phyloP scores from a whole-genome alignment of 768 basidiomycete species.

The Infundibulicybe gibba region DNA sequence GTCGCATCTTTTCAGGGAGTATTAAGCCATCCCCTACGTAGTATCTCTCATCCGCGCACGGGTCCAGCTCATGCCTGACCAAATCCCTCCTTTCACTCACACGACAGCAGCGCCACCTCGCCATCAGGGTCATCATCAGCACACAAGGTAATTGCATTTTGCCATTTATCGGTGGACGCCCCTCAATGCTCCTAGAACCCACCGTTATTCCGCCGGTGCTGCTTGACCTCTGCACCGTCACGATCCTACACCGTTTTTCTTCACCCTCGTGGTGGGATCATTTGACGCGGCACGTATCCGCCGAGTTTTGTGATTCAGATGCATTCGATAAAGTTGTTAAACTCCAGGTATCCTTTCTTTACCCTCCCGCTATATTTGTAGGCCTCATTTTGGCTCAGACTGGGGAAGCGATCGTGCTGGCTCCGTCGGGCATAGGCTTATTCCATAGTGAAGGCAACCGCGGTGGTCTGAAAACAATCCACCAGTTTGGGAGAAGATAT shows the following conservation, averaged over 20 bases:
- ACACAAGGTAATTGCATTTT: constrained; percentile 51
- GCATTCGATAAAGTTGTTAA: constrained; percentile 66
- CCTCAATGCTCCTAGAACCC: constrained; percentile 43
- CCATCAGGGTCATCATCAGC: constrained; percentile 70
- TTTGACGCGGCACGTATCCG: constrained; percentile 61
- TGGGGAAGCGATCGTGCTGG: constrained; percentile 66
- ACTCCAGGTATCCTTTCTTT: constrained; percentile 44
- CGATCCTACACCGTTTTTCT: constrained; percentile 71
- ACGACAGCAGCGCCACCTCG: constrained; percentile 68
- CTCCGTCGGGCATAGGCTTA: constrained; percentile 56
- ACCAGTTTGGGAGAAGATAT: constrained; percentile 55
- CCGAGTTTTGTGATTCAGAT: constrained; percentile 52
- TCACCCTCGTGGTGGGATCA: constrained; percentile 78
- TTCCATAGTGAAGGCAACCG: constrained; percentile 22
- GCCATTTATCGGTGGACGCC: neutral
- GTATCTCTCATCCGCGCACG: constrained; percentile 53
- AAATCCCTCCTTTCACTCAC: constrained; percentile 54
- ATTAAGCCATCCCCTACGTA: constrained; percentile 17
- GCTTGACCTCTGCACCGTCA: constrained; percentile 61
- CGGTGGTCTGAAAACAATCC: constrained; percentile 18
- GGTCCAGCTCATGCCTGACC: constrained; percentile 48
- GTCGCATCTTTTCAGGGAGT: neutral
- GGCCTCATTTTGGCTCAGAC: constrained; percentile 38
- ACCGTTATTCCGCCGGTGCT: constrained; percentile 68
- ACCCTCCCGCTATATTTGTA: neutral